Evolutionary conservation across 352 stramenopile species (phyloP), one percentile per base, ranked within the genome.

Genomic region (Globisporangium barbulae): DNA sequence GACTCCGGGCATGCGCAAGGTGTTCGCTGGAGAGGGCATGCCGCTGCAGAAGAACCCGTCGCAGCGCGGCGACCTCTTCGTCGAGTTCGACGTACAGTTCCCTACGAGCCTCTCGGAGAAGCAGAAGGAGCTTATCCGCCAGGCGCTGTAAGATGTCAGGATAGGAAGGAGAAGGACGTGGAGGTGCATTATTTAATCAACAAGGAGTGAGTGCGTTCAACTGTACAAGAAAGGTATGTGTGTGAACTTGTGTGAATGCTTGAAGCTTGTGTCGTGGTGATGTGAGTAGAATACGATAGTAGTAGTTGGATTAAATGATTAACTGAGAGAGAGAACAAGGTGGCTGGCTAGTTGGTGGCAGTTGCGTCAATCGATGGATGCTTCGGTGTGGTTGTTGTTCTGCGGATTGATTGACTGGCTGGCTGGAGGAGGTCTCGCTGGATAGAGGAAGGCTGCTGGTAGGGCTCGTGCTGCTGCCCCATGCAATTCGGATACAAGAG

Each of bases 11-110:
- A 92, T 97, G 56, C 88, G 96, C 10, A 89, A 97, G 65, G 83
- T 97, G 61, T 90, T 99, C 45, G 75, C 83, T 19, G 94, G 94
- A 13, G 97, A 99, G 73, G 97, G 97, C 64, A 99, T 99, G 97
- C 97, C 97, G 30, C 69, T 97, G 55, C 88, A 98, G 67, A 90
- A 89, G 61, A 80, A 60, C 25, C 75, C 85, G 0, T 61, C 64
- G 5, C 76, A 90, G 63, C 96, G 91, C 63, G 97, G 97, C 42
- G 96, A 98, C 65, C 73, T 99, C 13, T 93, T 96, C 62, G 91
- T 99, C 44, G 97, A 98, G 53, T 99, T 99, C 73, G 91, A 98
- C 61, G 96, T 99, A 28, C 92, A 98, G 67, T 99, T 99, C 71
- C 97, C 97, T 5, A 85, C 90, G 21, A 79, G 78, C 5, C 81